Evolutionary conservation across 169 alveolate genomes (phyloP), one percentile per base, ranked within the genome.

Genomic region (Plasmodium falciparum): DNA sequence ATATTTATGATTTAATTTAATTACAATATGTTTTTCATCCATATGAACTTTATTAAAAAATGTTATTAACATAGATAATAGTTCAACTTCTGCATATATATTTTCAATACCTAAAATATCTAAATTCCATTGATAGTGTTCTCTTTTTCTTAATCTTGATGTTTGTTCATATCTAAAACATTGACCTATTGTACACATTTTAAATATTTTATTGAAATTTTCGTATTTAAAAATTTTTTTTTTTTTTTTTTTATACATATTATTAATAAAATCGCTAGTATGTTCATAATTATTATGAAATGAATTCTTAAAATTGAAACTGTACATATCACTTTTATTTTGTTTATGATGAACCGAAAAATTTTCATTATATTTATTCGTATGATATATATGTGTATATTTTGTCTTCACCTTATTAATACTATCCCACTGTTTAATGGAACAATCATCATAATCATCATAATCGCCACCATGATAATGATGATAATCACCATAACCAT

Each of bases 71-170:
- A 70, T 29, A 49, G 86, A 54, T 15, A 83, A 63, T 0, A 83
- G 13, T 83, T 83, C 91, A 0, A 83, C 47, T 3, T 83, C 91
- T 39, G 91, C 85, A 22, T 69, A 50, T 17, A 70, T 69, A 29
- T 26, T 70, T n/a, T 83, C 43, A 5, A 66, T 83, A 13, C 90
- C 90, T 29, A 90, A 88, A 45, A 94, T 89, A 49, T 94, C 97
- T 26, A 91, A 62, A 65, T 94, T 94, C 97, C 96, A 93, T 88
- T 93, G 96, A 47, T 90, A 93, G 63, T 93, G 97, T 29, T 93
- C 95, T 9, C 96, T 85, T 49, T 93, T 67, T 13, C 96, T 83
- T 49, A 94, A 91, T 8, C 88, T 70, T 2, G 92, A 75, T n/a
- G 90, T 78, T 45, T 71, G 22, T 73, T 94, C 96, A 69, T 92